A percentile compares a stretch with the other conserved stretches of the same genome.
phyloP scores from a whole-genome alignment of 345 rosid genomes.

The Atalantia buxifolia region DNA sequence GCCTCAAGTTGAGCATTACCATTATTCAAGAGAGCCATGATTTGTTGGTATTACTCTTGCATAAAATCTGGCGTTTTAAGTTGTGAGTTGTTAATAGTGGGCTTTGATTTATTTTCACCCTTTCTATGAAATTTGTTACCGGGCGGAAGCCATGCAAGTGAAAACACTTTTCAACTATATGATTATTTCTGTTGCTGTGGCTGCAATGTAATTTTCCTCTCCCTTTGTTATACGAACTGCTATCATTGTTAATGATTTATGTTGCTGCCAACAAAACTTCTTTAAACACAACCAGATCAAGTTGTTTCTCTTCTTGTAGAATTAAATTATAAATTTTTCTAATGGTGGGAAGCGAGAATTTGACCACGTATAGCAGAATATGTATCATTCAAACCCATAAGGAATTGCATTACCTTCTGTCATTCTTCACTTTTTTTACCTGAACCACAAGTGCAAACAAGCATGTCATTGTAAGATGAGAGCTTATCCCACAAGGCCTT shows the following conservation, averaged over 20 bases:
- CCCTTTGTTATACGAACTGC: too few species aligned
- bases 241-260: neutral
- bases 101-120: neutral
- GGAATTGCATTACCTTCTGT: neutral
- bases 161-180: neutral
- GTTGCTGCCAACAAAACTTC: neutral
- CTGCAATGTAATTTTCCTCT: neutral
- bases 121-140: neutral
- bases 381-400: conserved; percentile 5
- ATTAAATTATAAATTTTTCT: neutral
- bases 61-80: neutral
- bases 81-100: neutral
- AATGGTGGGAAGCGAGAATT: neutral
- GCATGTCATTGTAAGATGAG: neutral
- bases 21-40: neutral
- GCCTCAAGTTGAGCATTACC: neutral
- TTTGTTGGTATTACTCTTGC: neutral
- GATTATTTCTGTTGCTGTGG: neutral
- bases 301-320: neutral
- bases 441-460: neutral
- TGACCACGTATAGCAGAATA: neutral
- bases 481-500: neutral
- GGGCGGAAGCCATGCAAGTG: neutral
- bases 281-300: fast-evolving
- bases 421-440: neutral